Base-by-base conservation (phyloP, 345 rosid genomes). In the Gossypium stocksii region DNA sequence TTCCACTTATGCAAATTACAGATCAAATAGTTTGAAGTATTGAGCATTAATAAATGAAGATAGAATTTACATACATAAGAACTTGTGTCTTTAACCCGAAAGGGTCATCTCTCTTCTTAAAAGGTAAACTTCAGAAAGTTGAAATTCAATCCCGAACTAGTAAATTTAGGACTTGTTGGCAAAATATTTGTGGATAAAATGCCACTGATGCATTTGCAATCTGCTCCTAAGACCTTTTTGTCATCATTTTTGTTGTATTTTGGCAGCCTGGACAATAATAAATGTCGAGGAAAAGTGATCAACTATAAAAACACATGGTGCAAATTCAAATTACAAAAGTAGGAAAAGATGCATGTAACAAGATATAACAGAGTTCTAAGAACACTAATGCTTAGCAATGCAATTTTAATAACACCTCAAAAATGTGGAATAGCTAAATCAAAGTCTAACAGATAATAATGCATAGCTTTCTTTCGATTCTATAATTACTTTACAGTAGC, bases 191-290 rank as follows among this genome's bases (percentile, higher is more conserved):
- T 20, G 53, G 53, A 23, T 23, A 23, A 34, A 34, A 17, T 34
- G 72, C 58, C 72, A 49, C 3, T 16, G 44, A 49, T 25, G 7
- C 14, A 49, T 48, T 48, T 25, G 58, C n/a, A 46, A 17, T 38
- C 58, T 66, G n/a, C 13, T 66, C 54, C n/a, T 45, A 66, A 46
- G 16, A n/a, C 56, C 9, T 22, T 16, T 25, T 41, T 29, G 17
- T 49, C 11, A 29, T 68, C 59, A 49, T 25, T 68, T 49, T 49
- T 16, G 58, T 49, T 68, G 59, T 49, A 49, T 68, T 27, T 49
- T 45, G 12, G 59, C 72, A 68, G 72, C 72, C 72, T 49, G 72
- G 12, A 25, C 15, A 49, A 9, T 25, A 19, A 54, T 54, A 17
- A 54, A 54, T 8, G 59, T 25, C 27, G 59, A 54, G 59, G 19